Conservation (phyloP, 176 grass and related monocot species). For the Coix lacrymajobi region DNA sequence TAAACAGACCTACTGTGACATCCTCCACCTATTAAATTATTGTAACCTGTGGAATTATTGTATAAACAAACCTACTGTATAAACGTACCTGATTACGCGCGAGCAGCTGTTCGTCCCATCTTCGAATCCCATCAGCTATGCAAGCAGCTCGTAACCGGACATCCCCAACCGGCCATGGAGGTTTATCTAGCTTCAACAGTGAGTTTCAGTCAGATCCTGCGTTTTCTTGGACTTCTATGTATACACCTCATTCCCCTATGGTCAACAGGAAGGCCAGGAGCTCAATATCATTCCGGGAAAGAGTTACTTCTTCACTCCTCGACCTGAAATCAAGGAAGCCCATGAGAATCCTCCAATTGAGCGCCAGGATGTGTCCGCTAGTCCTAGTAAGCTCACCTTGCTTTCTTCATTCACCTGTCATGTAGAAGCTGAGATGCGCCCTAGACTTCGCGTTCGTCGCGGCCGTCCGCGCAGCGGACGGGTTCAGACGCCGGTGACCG, state of each 20-base stretch:
- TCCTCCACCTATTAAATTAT: constrained; percentile 13
- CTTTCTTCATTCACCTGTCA: neutral
- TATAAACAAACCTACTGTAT: too few relatives aligned
- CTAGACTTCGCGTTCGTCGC: too few relatives aligned
- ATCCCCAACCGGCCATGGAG: constrained; percentile 20
- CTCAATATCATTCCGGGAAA: constrained; percentile 26
- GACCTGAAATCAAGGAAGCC: constrained; percentile 5
- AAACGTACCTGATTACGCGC: constrained; percentile 4
- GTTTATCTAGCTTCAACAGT: constrained; percentile 11
- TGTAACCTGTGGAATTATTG: too few relatives aligned
- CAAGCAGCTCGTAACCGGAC: constrained; percentile 21
- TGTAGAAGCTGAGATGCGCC: neutral
- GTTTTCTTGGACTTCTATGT: constrained; percentile 47
- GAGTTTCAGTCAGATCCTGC: constrained; percentile 41
- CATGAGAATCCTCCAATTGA: constrained; percentile 13
- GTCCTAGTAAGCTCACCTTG: constrained; percentile 46
- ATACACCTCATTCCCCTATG: constrained; percentile 17
- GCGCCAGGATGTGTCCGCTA: constrained; percentile 37
- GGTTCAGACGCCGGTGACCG: too few relatives aligned
- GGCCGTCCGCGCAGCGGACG: too few relatives aligned
- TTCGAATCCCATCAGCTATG: constrained; percentile 34
- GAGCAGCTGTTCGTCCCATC: neutral
- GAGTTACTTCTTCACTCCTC: constrained; percentile 31
- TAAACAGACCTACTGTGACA: neutral
- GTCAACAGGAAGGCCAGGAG: neutral